Base-by-base conservation (phyloP, 2,329 filamentous ascomycete genomes). In the Alternaria consortialis region DNA sequence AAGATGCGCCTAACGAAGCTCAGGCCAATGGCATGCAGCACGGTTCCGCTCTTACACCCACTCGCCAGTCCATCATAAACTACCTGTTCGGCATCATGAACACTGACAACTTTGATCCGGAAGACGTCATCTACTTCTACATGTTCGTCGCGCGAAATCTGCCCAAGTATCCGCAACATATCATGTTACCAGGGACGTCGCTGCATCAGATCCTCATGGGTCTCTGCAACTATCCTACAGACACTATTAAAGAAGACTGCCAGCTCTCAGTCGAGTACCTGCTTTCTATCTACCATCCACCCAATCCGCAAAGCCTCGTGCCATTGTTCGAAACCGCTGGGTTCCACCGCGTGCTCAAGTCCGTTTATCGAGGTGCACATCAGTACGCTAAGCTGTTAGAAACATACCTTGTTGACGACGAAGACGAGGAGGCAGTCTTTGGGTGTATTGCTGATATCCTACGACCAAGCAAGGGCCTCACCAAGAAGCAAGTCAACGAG, bases 131-230 rank as follows among this genome's bases (percentile, higher is more conserved):
- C 57, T 99, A 97, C 78, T 86, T 99, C 44, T 93, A 99, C 79
- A 99, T 99, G 93, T 99, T 99, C 74, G 91, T 99, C 74, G 94
- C 95, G 17, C 89, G 95, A 57, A 99, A 97, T 75, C 82, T 99
- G 51, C 92, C 96, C 4, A 99, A 99, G 77, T 99, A 97, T 73
- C 93, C 94, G 1, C 94, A 98, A 75, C 97, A 97, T 73, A 89
- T 99, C 52, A 86, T 98, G 11, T 87, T 99, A 47, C 91, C 94
- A 0, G 95, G 94, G 17, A 93, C 92, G 2, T 91, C 91, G 2
- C 84, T 99, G 1, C 92, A 93, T 60, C 89, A 89, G 60, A 90
- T 97, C 9, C 84, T 99, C 27, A 84, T 88, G 37, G 91, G 93
- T 2, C 84, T 99, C 5, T 99, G 95, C 81, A 87, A 90, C 62